Conservation (phyloP, 352 stramenopile genomes). For the Aphanomyces euteiches region DNA sequence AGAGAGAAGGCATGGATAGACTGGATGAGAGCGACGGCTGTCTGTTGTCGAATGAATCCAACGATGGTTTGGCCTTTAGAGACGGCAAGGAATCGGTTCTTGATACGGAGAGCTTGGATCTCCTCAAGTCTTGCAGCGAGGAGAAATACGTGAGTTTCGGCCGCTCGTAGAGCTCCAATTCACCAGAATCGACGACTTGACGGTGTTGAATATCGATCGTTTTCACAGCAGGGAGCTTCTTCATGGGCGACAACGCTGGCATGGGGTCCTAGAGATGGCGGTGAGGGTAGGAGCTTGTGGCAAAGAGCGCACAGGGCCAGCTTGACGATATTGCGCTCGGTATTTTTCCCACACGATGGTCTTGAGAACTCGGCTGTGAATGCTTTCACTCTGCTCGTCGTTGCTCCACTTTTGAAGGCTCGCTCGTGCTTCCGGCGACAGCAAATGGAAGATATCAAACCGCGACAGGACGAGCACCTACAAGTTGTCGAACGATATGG, state of each 20-base stretch:
- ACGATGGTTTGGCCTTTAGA: neutral
- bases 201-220: neutral
- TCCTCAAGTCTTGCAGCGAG: neutral
- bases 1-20: neutral
- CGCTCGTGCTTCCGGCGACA: conserved; percentile 54
- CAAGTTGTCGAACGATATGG: neutral
- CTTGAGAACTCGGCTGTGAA: conserved; percentile 68
- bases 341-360: conserved; percentile 77
- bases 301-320: neutral
- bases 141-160: conserved; percentile 9
- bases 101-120: too few species aligned
- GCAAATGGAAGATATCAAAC: conserved; percentile 82
- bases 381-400: conserved; percentile 55
- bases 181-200: conserved; percentile 1
- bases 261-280: neutral
- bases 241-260: neutral
- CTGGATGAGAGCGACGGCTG: neutral
- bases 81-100: neutral
- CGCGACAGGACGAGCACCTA: conserved; percentile 68
- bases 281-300: neutral
- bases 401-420: conserved; percentile 64
- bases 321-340: conserved; percentile 28
- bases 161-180: neutral
- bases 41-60: neutral
- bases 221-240: neutral